phyloP scores from a whole-genome alignment of 129 eudicot species.

The Rutidosis leptorrhynchoides region DNA sequence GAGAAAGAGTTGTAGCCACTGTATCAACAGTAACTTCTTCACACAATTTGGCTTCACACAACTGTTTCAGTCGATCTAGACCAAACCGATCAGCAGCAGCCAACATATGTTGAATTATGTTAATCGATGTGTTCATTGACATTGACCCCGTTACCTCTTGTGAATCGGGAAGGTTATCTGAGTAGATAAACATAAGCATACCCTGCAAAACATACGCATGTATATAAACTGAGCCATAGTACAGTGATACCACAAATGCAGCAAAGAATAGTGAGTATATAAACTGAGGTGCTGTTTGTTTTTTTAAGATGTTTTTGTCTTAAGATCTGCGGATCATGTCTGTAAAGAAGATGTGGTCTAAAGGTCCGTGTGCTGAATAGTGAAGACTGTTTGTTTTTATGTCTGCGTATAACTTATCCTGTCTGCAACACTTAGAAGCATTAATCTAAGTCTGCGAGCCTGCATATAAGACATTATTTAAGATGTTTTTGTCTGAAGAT shows the following conservation, averaged over 20 bases:
- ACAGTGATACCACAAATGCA: slow-evolving; percentile 11
- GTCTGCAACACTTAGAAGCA: no score
- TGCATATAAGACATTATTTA: no score
- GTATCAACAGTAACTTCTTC: slow-evolving; percentile 72
- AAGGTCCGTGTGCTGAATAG: no score
- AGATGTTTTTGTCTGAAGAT: no score
- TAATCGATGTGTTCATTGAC: slow-evolving; percentile 30
- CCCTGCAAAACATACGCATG: slow-evolving; percentile 51
- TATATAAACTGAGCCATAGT: neutral
- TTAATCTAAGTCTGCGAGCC: no score
- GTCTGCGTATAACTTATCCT: no score
- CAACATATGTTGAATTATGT: slow-evolving; percentile 77
- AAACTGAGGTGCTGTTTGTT: no score
- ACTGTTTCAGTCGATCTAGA: slow-evolving; percentile 71
- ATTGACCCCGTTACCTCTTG: slow-evolving; percentile 62
- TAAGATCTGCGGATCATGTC: no score
- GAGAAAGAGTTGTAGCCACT: slow-evolving; percentile 82
- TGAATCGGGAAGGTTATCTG: slow-evolving; percentile 65
- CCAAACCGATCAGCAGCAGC: slow-evolving; percentile 95
- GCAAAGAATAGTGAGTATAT: neutral
- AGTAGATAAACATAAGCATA: slow-evolving; percentile 70
- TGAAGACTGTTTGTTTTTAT: no score
- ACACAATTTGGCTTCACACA: slow-evolving; percentile 86
- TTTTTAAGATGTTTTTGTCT: no score
- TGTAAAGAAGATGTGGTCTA: no score